phyloP scores from a whole-genome alignment of 2,329 filamentous ascomycete species.

The Phyllosticta capitalensis region DNA sequence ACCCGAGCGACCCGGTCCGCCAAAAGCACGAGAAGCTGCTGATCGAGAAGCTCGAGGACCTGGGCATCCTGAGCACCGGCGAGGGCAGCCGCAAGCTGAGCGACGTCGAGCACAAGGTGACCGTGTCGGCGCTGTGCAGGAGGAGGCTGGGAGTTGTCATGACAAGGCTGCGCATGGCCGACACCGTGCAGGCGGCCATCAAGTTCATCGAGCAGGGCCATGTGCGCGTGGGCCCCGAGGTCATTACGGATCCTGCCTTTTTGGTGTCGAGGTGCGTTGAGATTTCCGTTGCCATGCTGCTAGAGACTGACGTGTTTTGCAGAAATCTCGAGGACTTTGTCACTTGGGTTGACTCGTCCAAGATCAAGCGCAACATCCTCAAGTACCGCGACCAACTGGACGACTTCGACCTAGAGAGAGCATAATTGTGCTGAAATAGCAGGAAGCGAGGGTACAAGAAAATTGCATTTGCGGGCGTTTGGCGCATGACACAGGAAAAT shows the following conservation, averaged over 20 bases:
- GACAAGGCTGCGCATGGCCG: slow-evolving; percentile 83
- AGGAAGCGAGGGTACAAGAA: neutral
- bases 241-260: slow-evolving; percentile 82
- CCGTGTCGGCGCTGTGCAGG: slow-evolving; percentile 80
- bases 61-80: slow-evolving; percentile 70
- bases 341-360: slow-evolving; percentile 90
- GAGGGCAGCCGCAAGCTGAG: slow-evolving; percentile 51
- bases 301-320: neutral
- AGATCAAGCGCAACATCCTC: slow-evolving; percentile 95
- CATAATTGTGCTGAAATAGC: neutral
- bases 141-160: slow-evolving; percentile 80
- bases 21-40: slow-evolving; percentile 78
- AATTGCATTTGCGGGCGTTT: slow-evolving; percentile 3
- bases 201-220: slow-evolving; percentile 92
- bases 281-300: neutral
- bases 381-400: slow-evolving; percentile 91
- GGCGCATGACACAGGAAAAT: neutral
- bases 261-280: slow-evolving; percentile 55
- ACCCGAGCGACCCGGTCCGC: slow-evolving; percentile 68
- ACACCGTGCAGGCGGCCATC: slow-evolving; percentile 69
- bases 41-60: slow-evolving; percentile 84
- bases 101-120: slow-evolving; percentile 74
- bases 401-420: slow-evolving; percentile 66
- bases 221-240: slow-evolving; percentile 82
- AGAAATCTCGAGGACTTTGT: slow-evolving; percentile 91